Base-by-base conservation (phyloP, 352 stramenopile species). In the Globisporangium lucens region DNA sequence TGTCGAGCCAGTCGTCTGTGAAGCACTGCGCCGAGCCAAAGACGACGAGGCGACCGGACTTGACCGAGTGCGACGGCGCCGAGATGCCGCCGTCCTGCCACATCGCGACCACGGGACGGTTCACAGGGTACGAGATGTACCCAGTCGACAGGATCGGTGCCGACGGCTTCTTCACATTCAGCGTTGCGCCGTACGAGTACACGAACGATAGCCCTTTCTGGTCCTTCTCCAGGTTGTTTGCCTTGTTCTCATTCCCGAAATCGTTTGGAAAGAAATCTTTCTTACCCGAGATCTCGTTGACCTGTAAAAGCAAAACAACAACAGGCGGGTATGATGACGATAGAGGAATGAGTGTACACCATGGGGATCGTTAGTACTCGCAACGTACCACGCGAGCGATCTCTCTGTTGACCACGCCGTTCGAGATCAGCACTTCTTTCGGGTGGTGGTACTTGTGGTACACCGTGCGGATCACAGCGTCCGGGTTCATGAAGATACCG, bases 401-500 rank as follows among this genome's bases (percentile, higher is more conserved):
- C 68, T 98, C 92, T 38, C 89, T 83, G 70, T 98, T 97, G 9
- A 99, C 82, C 46, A 99, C 85, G 57, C 96, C 96, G 63, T 97
- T 98, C 1, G 89, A 94, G 35, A 99, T 95, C 61, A 98, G 86
- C 24, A 96, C 94, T 73, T 99, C 95, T 68, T 98, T 98, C 1
- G 96, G 96, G 68, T 99, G 96, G 51, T 98, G 83, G 68, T 98
- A 99, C 75, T 99, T 98, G 81, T 98, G 91, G 73, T 98, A 99
- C 29, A 98, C 90, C 13, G 90, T 97, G 52, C 95, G 81, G 36
- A 98, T 93, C 4, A 98, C 91, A 17, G 80, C 85, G 67, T 98
- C 94, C 22, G 80, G 73, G 58, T 97, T 95, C 58, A 95, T 75
- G 56, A 84, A 90, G 57, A 97, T 95, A n/a, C 89, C 89, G 53